Evolutionary conservation across 2,329 filamentous ascomycete species (phyloP).

Genomic region (Sporothrix variecibatus): DNA sequence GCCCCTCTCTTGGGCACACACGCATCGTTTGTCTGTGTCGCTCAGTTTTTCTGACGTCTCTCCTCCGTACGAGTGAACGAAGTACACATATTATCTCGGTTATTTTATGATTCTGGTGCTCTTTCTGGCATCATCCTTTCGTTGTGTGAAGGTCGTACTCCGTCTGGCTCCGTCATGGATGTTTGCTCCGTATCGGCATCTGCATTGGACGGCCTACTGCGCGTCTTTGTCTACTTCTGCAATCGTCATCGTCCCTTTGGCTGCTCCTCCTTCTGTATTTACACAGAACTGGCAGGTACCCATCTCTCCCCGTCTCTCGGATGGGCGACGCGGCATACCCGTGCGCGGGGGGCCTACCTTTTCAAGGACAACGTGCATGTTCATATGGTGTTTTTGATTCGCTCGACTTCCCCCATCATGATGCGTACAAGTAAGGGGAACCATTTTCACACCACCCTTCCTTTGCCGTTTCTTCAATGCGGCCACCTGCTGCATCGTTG

Average conservation of each 20-base stretch:
- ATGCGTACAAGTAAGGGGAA: background rate
- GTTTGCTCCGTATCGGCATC: background rate
- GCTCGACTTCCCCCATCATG: background rate
- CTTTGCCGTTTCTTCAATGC: background rate
- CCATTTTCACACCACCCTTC: background rate
- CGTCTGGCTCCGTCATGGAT: background rate
- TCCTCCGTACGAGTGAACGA: background rate
- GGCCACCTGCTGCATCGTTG: background rate
- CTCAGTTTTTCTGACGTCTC: background rate
- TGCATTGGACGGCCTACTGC: background rate
- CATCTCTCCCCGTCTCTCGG: background rate
- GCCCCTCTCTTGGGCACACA: conserved; percentile 10
- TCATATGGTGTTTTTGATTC: background rate
- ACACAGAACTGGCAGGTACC: background rate
- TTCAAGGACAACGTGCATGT: conserved; percentile 1
- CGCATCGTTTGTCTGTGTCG: background rate
- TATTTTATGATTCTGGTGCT: background rate
- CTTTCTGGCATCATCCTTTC: background rate
- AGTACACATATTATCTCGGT: background rate
- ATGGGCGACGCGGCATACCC: background rate
- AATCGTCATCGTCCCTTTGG: background rate
- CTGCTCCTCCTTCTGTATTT: background rate
- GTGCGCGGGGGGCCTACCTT: background rate
- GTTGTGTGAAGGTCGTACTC: background rate
- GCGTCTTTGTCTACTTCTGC: background rate